Evolutionary conservation across 2,329 filamentous ascomycete species (phyloP).

Genomic region (Cyphellophora attinorum): DNA sequence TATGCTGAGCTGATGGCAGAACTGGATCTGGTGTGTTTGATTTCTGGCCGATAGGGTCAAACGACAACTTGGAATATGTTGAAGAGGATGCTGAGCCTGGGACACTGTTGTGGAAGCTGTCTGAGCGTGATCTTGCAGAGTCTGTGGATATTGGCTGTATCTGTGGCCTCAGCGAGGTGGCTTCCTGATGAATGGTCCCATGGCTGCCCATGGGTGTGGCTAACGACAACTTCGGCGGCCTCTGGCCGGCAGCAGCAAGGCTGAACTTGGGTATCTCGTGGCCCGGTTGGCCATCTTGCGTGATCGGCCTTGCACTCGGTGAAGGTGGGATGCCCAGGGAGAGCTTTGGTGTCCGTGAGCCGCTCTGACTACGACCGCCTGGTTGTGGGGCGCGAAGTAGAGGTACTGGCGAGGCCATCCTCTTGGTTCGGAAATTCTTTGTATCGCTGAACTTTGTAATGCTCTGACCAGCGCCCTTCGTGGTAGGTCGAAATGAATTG

Average conservation of each 20-base stretch:
- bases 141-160: constrained; percentile 47
- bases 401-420: constrained; percentile 68
- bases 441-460: no score
- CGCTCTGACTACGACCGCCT: constrained; percentile 53
- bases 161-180: constrained; percentile 46
- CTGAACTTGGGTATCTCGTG: constrained; percentile 27
- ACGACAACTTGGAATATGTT: constrained; percentile 72
- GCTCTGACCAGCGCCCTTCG: no score
- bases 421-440: no score
- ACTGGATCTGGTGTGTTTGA: constrained; percentile 68
- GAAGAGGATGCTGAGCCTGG: constrained; percentile 81
- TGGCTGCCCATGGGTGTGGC: constrained; percentile 82
- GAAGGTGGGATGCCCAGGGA: constrained; percentile 86
- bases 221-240: constrained; percentile 68
- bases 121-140: constrained; percentile 72
- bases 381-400: constrained; percentile 76
- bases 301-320: constrained; percentile 69
- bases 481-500: no score
- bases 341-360: constrained; percentile 62
- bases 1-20: constrained; percentile 81
- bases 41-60: constrained; percentile 60
- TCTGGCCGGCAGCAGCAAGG: constrained; percentile 19
- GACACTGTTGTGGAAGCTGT: constrained; percentile 75
- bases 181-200: constrained; percentile 58
- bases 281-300: constrained; percentile 37